A percentile compares a stretch with the other conserved stretches of the same genome.
Evolutionary conservation across 176 grass and related monocot species (phyloP).

Genomic region (barley (Hordeum vulgare)): MorexV3_pseudomolecules_assembly NC_058524.1:199875436-199875935

Average conservation of each 20-base stretch:
- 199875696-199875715: not conserved
- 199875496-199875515: constrained; percentile 27
- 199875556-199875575: not conserved
- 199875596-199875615: too few relatives aligned
- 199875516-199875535: constrained; percentile 77
- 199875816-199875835: not conserved
- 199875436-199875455: constrained; percentile 10
- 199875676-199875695: not conserved
- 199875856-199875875: not conserved
- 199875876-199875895: not conserved
- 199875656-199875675: not conserved
- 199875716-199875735: not conserved
- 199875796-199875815: not conserved
- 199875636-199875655: too few relatives aligned
- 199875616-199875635: too few relatives aligned
- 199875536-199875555: constrained; percentile 52
- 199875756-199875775: not conserved
- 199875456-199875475: constrained; percentile 52
- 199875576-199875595: too few relatives aligned
- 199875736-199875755: not conserved
- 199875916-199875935: too few relatives aligned
- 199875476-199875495: constrained; percentile 56
- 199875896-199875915: too few relatives aligned
- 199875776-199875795: not conserved
- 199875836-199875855: not conserved